These are phyloP conservation scores for Phytophthora cryptogea DNA, from an alignment of 352 stramenopile species.

Conservation along the genomic window DNA sequence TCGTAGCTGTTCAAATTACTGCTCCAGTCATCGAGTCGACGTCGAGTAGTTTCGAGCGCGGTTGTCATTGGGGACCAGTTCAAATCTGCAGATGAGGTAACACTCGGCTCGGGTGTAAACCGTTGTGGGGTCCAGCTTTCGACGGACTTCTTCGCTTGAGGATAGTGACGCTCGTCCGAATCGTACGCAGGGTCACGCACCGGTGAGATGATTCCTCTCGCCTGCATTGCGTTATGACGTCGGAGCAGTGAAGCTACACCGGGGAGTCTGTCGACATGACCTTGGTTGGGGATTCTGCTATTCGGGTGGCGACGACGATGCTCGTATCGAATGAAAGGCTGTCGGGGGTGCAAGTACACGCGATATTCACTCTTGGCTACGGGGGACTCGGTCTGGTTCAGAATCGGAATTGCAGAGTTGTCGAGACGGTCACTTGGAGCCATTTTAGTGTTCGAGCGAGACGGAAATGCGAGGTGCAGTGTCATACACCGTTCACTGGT, in stretches of 20 bases:
- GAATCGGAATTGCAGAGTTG: not conserved
- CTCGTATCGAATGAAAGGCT: conserved; percentile 23
- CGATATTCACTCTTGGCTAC: conserved; percentile 11
- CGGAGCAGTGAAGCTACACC: conserved; percentile 31
- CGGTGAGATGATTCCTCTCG: conserved; percentile 3
- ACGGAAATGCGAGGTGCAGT: conserved; percentile 9
- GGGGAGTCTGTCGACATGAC: conserved; percentile 23
- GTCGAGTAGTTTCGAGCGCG: not conserved
- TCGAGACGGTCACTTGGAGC: conserved; percentile 15
- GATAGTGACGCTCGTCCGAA: not conserved
- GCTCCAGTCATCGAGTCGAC: conserved; percentile 4
- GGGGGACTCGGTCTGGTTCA: conserved; percentile 1
- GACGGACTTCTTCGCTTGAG: conserved; percentile 7
- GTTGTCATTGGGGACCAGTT: conserved; percentile 14
- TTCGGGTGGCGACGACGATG: conserved; percentile 6
- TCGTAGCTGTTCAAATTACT: conserved; percentile 1
- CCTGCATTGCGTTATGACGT: conserved; percentile 18
- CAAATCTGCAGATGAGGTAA: conserved; percentile 2
- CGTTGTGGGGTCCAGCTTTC: conserved; percentile 28
- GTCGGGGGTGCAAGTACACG: conserved; percentile 19
- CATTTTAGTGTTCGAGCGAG: conserved; percentile 22
- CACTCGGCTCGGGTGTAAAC: not conserved
- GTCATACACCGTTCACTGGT: conserved; percentile 1
- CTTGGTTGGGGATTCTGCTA: conserved; percentile 14
- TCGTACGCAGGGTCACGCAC: not conserved